phyloP scores from a whole-genome alignment of 2,329 filamentous ascomycete genomes.

The Monosporascus sp. region DNA sequence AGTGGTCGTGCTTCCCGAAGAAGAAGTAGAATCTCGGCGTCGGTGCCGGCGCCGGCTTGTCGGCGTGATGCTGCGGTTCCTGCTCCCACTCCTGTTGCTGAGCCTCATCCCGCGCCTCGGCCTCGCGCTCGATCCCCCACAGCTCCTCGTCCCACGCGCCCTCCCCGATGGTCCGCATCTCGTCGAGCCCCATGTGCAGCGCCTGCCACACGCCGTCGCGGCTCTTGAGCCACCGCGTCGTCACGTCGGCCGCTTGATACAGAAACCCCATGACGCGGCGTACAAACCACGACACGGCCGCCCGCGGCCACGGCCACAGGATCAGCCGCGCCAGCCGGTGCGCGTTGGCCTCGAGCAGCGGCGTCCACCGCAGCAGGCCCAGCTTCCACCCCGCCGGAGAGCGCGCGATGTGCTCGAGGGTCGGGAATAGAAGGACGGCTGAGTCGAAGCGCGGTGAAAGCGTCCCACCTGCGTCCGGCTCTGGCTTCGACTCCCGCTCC shows the following conservation, averaged over 20 bases:
- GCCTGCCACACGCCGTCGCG: slow-evolving; percentile 55
- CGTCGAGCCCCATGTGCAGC: slow-evolving; percentile 52
- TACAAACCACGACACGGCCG: slow-evolving; percentile 38
- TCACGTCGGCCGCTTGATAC: slow-evolving; percentile 41
- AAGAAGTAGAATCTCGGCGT: slow-evolving; percentile 52
- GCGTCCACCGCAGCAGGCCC: slow-evolving; percentile 34
- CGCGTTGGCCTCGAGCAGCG: slow-evolving; percentile 35
- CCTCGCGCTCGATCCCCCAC: slow-evolving; percentile 42
- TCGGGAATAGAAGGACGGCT: slow-evolving; percentile 67
- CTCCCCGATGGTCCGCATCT: slow-evolving; percentile 53
- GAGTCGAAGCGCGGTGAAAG: slow-evolving; percentile 28
- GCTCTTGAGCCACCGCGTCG: slow-evolving; percentile 49
- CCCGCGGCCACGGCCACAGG: slow-evolving; percentile 35
- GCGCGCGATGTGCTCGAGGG: slow-evolving; percentile 63
- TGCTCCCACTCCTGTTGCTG: slow-evolving; percentile 7
- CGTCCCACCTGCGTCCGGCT: slow-evolving; percentile 9
- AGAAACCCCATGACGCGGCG: slow-evolving; percentile 41
- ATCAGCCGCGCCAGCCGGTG: slow-evolving; percentile 36
- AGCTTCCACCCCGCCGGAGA: slow-evolving; percentile 55
- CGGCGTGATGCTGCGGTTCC: no score
- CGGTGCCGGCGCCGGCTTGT: background rate
- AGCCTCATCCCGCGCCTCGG: slow-evolving; percentile 13
- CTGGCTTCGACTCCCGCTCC: background rate
- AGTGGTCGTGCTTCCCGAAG: slow-evolving; percentile 56
- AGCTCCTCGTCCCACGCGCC: slow-evolving; percentile 55